Evolutionary conservation across 169 alveolate species (phyloP).

Genomic region (Cryptosporidium sp.): DNA sequence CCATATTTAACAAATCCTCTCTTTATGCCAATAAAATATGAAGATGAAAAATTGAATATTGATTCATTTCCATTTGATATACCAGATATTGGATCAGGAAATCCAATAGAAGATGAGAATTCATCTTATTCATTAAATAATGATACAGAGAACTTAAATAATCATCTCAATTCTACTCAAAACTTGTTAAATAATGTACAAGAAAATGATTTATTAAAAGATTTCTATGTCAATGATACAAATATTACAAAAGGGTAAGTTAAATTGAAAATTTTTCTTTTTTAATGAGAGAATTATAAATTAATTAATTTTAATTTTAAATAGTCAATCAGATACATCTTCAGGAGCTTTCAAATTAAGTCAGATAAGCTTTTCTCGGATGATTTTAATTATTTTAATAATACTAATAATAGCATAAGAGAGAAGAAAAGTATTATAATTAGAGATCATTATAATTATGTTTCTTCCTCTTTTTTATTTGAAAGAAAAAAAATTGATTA

Average conservation of each 20-base stretch:
- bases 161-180: background rate
- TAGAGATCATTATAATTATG: no score
- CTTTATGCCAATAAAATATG: constrained; percentile 46
- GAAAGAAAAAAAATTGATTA: no score
- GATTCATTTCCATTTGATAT: constrained; percentile 46
- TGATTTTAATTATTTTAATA: no score
- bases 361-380: background rate
- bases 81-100: constrained; percentile 40
- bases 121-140: background rate
- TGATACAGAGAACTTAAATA: background rate
- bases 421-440: no score
- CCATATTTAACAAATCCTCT: constrained; percentile 64
- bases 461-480: no score
- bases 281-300: background rate
- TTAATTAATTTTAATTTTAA: background rate
- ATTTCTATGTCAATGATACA: background rate
- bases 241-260: constrained; percentile 56
- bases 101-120: constrained; percentile 40
- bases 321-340: background rate
- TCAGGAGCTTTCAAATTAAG: background rate
- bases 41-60: constrained; percentile 1
- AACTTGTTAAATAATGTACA: background rate
- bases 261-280: background rate
- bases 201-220: background rate
- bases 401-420: no score